A percentile compares a stretch with the other conserved stretches of the same genome.
phyloP scores from a whole-genome alignment of 2,329 filamentous ascomycete species.

The Celoporthe dispersa region DNA sequence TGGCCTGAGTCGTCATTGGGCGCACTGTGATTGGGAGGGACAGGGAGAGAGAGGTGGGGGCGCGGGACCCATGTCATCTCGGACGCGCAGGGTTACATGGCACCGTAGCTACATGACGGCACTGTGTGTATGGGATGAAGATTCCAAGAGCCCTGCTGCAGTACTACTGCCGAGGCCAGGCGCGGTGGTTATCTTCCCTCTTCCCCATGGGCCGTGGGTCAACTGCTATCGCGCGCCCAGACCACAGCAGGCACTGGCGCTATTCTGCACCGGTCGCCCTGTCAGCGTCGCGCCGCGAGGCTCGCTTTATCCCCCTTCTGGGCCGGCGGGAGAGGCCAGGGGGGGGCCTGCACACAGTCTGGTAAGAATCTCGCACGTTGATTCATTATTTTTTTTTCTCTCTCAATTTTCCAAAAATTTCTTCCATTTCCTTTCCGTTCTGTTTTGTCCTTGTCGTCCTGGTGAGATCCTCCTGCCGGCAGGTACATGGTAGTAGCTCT shows the following conservation, averaged over 20 bases:
- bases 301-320: not conserved
- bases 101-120: not conserved
- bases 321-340: not conserved
- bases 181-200: not conserved
- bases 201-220: not conserved
- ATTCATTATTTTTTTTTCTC: not conserved
- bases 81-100: slow-evolving; percentile 8
- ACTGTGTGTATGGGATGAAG: slow-evolving; percentile 20
- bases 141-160: not conserved
- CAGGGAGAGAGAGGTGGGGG: not conserved
- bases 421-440: not conserved
- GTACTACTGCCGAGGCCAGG: not conserved
- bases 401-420: too few species aligned
- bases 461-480: slow-evolving; percentile 1
- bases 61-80: slow-evolving; percentile 3
- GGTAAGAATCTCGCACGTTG: slow-evolving; percentile 7
- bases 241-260: not conserved
- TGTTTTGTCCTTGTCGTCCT: not conserved
- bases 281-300: slow-evolving; percentile 5
- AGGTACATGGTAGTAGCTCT: not conserved
- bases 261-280: not conserved
- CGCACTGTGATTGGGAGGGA: slow-evolving; percentile 9
- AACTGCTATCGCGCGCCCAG: slow-evolving; percentile 1
- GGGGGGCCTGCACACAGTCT: slow-evolving; percentile 8
- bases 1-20: slow-evolving; percentile 11